Evolutionary conservation across 495 filamentous ascomycete genomes (phyloP).

Genomic region (Aspergillus panamensis): DNA sequence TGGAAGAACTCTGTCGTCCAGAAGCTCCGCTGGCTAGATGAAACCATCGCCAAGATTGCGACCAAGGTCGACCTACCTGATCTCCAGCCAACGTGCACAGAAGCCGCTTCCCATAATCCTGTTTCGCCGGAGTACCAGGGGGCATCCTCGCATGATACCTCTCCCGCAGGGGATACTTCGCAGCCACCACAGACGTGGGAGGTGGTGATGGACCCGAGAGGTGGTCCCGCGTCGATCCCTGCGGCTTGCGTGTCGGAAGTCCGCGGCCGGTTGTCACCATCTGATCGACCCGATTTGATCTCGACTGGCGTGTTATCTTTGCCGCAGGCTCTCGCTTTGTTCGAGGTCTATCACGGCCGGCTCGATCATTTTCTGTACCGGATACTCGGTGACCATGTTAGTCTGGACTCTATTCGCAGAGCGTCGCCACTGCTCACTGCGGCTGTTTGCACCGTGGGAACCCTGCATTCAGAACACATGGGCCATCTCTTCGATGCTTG

Average conservation of each 20-base stretch:
- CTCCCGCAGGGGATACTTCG: background rate
- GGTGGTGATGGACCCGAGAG: background rate
- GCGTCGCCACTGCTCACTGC: slow-evolving; percentile 31
- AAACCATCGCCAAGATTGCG: slow-evolving; percentile 23
- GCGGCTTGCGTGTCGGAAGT: slow-evolving; percentile 3
- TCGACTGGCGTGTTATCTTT: background rate
- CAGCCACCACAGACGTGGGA: slow-evolving; percentile 2
- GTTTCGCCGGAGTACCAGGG: background rate
- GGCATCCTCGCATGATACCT: background rate
- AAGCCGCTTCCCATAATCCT: background rate
- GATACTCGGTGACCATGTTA: slow-evolving; percentile 31
- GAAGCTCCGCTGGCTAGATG: slow-evolving; percentile 27
- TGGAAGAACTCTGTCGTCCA: slow-evolving; percentile 31
- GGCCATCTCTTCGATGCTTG: slow-evolving; percentile 26
- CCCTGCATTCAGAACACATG: slow-evolving; percentile 27
- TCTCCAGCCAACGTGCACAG: slow-evolving; percentile 19
- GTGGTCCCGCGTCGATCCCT: background rate
- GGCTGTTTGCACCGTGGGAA: slow-evolving; percentile 33
- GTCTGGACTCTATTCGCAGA: slow-evolving; percentile 23
- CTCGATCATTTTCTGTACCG: slow-evolving; percentile 39
- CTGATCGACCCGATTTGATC: background rate
- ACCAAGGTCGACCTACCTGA: slow-evolving; percentile 6
- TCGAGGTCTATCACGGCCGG: slow-evolving; percentile 25
- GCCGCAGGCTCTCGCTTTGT: background rate
- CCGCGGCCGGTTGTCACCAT: background rate